Base-by-base conservation (phyloP, 371 early-diverging fungal genomes). In the Synchytrium microbalum region DNA sequence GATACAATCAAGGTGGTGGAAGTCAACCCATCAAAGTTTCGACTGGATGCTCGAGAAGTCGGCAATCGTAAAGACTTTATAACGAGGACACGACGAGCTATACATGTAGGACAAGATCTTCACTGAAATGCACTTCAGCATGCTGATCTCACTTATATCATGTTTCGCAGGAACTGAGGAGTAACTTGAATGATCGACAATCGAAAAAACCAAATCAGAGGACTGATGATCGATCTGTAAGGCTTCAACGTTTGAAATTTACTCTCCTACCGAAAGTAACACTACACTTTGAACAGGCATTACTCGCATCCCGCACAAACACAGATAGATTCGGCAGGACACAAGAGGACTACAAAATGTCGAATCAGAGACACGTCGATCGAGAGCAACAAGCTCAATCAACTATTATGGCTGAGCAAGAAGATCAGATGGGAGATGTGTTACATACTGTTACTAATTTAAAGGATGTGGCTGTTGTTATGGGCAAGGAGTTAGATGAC, bases 401-500 rank as follows among this genome's bases (percentile, higher is more conserved):
- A 65, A 28, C 72, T 60, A 68, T 86, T 54, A 75, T 86, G 71
- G 69, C 74, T 60, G 70, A 80, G 59, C 86, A 86, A 71, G 86
- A 86, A 66, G 61, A 75, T 59, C 86, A 85, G 63, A 64, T 86
- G 58, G 86, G 83, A 52, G 71, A 78, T 5, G 82, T 86, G 52
- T 59, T 76, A 25, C 75, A 71, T 56, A 86, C 86, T 0, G 83
- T 86, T 31, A 71, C 77, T 30, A 83, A 81, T 60, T 62, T 86
- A 64, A 78, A 79, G 38, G 86, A 84, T 53, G 79, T 86, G 59
- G 86, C 85, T 1, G 52, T 68, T 25, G 82, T 82, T 0, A 86
- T 86, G 83, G 81, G 82, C 60, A 71, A 69, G 13, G 86, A 86
- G 73, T 72, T 86, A 27, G 86, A 84, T 31, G 82, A 79, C 65